Conservation (phyloP, 768 basidiomycete genomes). For the Calocybe gangraenosa region DNA sequence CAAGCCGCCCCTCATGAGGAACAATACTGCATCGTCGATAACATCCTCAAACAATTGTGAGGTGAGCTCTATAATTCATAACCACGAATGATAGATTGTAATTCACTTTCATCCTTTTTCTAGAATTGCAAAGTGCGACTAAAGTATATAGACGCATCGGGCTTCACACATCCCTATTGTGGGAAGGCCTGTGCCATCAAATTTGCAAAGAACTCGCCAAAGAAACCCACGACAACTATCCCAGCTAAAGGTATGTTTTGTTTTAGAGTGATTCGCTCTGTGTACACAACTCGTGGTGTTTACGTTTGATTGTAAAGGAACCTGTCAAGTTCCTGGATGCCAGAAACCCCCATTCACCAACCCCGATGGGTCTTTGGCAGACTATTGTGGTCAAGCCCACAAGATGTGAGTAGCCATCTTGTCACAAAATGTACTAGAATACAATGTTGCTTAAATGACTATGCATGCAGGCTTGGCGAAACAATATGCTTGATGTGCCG, state of each 20-base stretch:
- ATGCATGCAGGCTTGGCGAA: constrained; percentile 34
- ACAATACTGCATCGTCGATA: constrained; percentile 12
- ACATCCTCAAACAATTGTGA: constrained; percentile 41
- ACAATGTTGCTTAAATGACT: background rate
- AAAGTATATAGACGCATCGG: constrained; percentile 54
- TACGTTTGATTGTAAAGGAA: constrained; percentile 23
- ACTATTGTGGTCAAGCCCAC: constrained; percentile 50
- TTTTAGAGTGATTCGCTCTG: background rate
- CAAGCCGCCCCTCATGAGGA: constrained; percentile 21
- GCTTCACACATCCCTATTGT: constrained; percentile 54
- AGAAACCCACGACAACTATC: constrained; percentile 1
- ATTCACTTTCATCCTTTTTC: background rate
- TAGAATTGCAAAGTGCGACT: constrained; percentile 60
- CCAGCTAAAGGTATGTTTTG: constrained; percentile 16
- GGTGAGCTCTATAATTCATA: constrained; percentile 28
- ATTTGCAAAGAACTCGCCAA: constrained; percentile 2
- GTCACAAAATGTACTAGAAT: background rate
- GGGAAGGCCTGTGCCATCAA: constrained; percentile 51
- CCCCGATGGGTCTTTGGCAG: constrained; percentile 33
- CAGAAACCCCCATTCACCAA: constrained; percentile 38
- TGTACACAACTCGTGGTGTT: constrained; percentile 1
- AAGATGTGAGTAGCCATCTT: constrained; percentile 36
- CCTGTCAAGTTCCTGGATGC: constrained; percentile 51
- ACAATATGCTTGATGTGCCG: constrained; percentile 57
- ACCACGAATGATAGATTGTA: background rate